Evolutionary conservation across 2,329 filamentous ascomycete species (phyloP).

Genomic region (Paracoccidioides lutzii): DNA sequence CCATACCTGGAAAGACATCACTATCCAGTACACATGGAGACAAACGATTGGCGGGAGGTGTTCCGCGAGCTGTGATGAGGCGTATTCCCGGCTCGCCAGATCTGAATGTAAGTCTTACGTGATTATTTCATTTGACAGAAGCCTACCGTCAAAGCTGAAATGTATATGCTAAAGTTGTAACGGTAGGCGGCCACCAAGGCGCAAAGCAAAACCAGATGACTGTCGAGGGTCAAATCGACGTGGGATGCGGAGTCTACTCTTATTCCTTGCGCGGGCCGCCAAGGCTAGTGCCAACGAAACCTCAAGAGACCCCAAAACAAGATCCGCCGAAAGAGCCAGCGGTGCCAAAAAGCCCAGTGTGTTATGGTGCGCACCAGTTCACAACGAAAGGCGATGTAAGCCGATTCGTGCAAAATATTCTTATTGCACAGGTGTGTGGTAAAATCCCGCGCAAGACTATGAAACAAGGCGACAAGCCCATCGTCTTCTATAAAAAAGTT

Average conservation of each 20-base stretch:
- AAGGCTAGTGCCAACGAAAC: neutral
- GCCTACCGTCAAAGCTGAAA: neutral
- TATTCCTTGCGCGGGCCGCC: neutral
- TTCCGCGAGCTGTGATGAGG: neutral
- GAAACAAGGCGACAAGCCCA: neutral
- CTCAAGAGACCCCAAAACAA: neutral
- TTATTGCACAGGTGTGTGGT: neutral
- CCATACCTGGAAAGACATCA: neutral
- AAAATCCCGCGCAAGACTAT: neutral
- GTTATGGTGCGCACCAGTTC: neutral
- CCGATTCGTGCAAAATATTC: neutral
- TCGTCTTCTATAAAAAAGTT: neutral
- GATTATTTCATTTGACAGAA: neutral
- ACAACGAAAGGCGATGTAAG: neutral
- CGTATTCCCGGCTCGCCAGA: neutral
- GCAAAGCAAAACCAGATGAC: neutral
- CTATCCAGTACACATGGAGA: neutral
- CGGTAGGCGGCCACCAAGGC: neutral
- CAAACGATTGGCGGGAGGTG: neutral
- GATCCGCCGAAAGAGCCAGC: neutral
- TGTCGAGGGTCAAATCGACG: neutral
- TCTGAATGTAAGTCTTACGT: neutral
- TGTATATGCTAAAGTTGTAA: neutral
- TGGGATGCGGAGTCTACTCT: neutral
- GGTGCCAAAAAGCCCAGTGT: neutral